Conservation (phyloP, 176 grass and related monocot species). For the Phragmites australis region DNA sequence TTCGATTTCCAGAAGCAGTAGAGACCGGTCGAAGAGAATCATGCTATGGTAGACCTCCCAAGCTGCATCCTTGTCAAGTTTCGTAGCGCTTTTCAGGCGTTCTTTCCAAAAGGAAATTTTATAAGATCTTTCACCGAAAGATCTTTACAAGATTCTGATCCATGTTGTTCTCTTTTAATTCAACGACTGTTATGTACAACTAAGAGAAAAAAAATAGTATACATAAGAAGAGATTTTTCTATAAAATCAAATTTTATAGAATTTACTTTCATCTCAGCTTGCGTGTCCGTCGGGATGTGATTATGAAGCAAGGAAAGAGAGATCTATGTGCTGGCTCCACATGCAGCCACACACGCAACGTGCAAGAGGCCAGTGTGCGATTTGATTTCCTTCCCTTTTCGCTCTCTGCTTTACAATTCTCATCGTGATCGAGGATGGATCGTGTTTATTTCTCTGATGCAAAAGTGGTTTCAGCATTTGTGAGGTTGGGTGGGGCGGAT, state of each 20-base stretch:
- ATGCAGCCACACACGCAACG: neutral
- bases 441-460: too few relatives aligned
- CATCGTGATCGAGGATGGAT: neutral
- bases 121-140: too few relatives aligned
- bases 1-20: neutral
- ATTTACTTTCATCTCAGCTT: too few relatives aligned
- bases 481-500: neutral
- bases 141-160: too few relatives aligned
- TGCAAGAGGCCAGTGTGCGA: neutral
- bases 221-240: too few relatives aligned
- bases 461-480: neutral
- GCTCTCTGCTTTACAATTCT: neutral
- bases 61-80: slow-evolving; percentile 37
- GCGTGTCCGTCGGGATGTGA: slow-evolving; percentile 16
- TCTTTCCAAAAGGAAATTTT: too few relatives aligned
- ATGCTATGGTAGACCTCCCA: slow-evolving; percentile 7
- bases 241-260: too few relatives aligned
- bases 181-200: too few relatives aligned
- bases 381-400: neutral
- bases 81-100: slow-evolving; percentile 12
- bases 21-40: slow-evolving; percentile 6
- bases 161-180: too few relatives aligned
- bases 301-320: neutral
- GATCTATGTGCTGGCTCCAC: neutral
- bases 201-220: too few relatives aligned